These are phyloP conservation scores for Strigomonas culicis DNA, from an alignment of 208 protist genomes.

Conservation along the genomic window DNA sequence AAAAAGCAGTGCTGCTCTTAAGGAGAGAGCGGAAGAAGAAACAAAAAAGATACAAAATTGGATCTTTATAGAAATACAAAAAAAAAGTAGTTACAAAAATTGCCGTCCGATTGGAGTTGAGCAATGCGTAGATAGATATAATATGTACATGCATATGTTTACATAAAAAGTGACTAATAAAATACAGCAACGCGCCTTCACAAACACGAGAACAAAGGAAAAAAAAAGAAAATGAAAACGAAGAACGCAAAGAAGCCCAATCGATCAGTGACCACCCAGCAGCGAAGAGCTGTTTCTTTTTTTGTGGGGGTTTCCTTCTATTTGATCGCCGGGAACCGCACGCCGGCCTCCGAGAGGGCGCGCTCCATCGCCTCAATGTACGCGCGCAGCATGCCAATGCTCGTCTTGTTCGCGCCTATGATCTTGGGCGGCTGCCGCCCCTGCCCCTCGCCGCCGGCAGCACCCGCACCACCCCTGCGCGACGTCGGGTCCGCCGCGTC, in stretches of 20 bases:
- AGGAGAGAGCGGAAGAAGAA: background rate
- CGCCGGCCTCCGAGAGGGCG: slow-evolving; percentile 22
- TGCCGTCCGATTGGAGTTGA: background rate
- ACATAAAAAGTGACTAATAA: background rate
- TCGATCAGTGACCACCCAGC: background rate
- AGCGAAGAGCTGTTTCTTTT: background rate
- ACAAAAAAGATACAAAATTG: background rate
- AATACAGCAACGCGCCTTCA: too few relatives aligned
- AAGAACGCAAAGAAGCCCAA: background rate
- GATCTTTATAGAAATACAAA: background rate
- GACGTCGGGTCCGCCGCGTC: background rate
- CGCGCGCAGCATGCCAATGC: slow-evolving; percentile 75
- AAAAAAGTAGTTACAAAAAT: background rate
- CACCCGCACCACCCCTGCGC: background rate
- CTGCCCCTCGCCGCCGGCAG: background rate
- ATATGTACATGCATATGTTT: slow-evolving; percentile 7
- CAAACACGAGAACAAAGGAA: background rate
- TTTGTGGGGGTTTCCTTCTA: background rate
- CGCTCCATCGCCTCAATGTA: slow-evolving; percentile 80
- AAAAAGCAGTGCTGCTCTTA: background rate
- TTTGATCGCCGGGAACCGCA: background rate
- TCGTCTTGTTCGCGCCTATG: slow-evolving; percentile 78
- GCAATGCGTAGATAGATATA: background rate
- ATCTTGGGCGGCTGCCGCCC: slow-evolving; percentile 32
- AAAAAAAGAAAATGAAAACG: background rate